A percentile compares a stretch with the other conserved stretches of the same genome.
Evolutionary conservation across 345 rosid genomes (phyloP).

Genomic region (Boechera stricta): DNA sequence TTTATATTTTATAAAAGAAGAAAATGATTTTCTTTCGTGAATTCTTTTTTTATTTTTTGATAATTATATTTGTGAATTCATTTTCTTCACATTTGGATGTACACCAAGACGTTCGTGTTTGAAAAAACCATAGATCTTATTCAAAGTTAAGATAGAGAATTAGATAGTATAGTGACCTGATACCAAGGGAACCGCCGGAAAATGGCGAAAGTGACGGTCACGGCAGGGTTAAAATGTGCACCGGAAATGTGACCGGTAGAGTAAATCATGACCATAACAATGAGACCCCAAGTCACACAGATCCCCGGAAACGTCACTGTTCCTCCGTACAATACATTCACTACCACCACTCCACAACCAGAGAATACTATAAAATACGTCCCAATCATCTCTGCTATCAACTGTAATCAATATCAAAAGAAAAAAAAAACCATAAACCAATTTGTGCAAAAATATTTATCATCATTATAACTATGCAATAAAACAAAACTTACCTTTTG

Average conservation of each 20-base stretch:
- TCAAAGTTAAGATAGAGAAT: background rate
- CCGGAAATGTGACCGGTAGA: constrained; percentile 80
- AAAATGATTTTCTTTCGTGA: too few relatives aligned
- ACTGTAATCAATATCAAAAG: constrained; percentile 33
- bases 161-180: constrained; percentile 46
- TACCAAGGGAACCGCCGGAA: constrained; percentile 58
- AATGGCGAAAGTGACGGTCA: constrained; percentile 68
- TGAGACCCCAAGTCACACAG: constrained; percentile 70
- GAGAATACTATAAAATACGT: constrained; percentile 74
- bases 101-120: background rate
- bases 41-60: too few relatives aligned
- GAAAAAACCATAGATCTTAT: background rate
- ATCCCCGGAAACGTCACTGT: constrained; percentile 68
- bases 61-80: background rate
- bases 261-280: constrained; percentile 77
- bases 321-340: constrained; percentile 61
- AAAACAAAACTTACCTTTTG: constrained; percentile 31
- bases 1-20: too few relatives aligned
- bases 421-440: background rate
- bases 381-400: constrained; percentile 71
- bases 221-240: constrained; percentile 84
- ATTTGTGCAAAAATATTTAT: background rate
- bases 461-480: background rate
- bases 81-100: background rate
- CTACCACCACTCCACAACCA: constrained; percentile 74